Evolutionary conservation across 164 flowering plant genomes (phyloP).

Genomic region (Magnolia changhungtana): DNA sequence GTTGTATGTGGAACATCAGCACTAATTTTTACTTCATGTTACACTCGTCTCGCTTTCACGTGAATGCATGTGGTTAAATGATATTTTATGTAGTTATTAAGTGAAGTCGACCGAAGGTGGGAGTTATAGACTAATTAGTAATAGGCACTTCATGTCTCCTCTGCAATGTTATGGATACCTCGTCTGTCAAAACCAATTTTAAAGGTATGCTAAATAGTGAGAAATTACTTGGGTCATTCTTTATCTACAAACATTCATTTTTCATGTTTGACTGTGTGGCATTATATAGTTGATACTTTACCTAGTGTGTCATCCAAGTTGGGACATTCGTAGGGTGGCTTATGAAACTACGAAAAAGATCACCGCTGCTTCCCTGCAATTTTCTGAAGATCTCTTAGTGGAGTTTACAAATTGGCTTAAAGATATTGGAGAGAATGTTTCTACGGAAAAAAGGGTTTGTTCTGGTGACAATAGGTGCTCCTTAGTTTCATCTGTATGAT

Average conservation of each 20-base stretch:
- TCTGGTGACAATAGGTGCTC: neutral
- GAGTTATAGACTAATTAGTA: neutral
- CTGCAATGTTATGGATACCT: conserved; percentile 63
- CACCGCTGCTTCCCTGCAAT: conserved; percentile 47
- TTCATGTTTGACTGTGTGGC: conserved; percentile 11
- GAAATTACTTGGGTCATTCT: neutral
- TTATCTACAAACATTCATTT: conserved; percentile 2
- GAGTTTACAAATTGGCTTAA: conserved; percentile 64
- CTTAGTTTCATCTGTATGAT: no score
- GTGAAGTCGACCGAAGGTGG: neutral
- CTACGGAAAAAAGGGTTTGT: conserved; percentile 53
- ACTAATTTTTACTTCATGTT: conserved; percentile 39
- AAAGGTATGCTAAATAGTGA: conserved; percentile 45
- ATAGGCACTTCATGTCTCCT: conserved; percentile 2
- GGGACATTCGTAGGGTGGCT: conserved; percentile 69
- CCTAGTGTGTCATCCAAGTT: conserved; percentile 72
- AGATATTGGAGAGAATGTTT: conserved; percentile 41
- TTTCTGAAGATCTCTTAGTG: conserved; percentile 52
- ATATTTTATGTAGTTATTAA: conserved; percentile 3
- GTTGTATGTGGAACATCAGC: conserved; percentile 68
- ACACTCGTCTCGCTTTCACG: neutral
- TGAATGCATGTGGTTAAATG: neutral
- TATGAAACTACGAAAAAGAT: conserved; percentile 52
- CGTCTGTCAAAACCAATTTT: conserved; percentile 41
- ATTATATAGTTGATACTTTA: conserved; percentile 62